Base-by-base conservation (phyloP, 345 rosid genomes). In the Moricandia arvensis region DNA sequence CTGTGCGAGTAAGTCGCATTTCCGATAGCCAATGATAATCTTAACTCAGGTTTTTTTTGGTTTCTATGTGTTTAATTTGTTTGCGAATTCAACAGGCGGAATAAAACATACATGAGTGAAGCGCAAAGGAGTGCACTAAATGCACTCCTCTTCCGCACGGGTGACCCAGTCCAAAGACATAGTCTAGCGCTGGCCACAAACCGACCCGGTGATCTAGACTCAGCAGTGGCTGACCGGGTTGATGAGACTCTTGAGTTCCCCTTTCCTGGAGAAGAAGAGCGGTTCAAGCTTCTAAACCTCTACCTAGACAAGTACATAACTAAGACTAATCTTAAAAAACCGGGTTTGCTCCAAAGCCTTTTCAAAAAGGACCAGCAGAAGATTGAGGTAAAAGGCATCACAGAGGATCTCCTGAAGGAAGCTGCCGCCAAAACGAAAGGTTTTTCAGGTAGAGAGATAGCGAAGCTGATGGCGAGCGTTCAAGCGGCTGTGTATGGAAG, bases 401-500 rank as follows among this genome's bases (percentile, higher is more conserved):
- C 86, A 0, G 93, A 90, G 79, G 93, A 90, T 65, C 78, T 92
- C 63, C 47, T 92, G 8, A 89, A 78, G 79, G 97, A 95, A 83
- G 97, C 97, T 6, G 97, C 97, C 2, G 86, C 86, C 3, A 95
- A 87, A 84, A 92, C 89, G 0, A 87, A 88, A 54, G 97, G 97
- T 55, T 95, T 92, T 82, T 91, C 96, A 1, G 97, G 97, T 47
- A 87, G 99, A 68, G 93, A 95, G 80, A 90, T 92, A 9, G 97
- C 97, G 0, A 92, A 94, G 78, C 68, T 94, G 76, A 90, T 94
- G 97, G 97, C 97, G 4, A 72, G 97, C 7, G 89, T 94, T 47
- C 99, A 94, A 75, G 97, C 97, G 57, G 93, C 96, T 41, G 97
- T 92, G 15, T 92, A 94, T 65, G 97, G 99, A 68, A 94, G 96